Evolutionary conservation across 768 basidiomycete genomes (phyloP).

Genomic region (Mycena alexandri): DNA sequence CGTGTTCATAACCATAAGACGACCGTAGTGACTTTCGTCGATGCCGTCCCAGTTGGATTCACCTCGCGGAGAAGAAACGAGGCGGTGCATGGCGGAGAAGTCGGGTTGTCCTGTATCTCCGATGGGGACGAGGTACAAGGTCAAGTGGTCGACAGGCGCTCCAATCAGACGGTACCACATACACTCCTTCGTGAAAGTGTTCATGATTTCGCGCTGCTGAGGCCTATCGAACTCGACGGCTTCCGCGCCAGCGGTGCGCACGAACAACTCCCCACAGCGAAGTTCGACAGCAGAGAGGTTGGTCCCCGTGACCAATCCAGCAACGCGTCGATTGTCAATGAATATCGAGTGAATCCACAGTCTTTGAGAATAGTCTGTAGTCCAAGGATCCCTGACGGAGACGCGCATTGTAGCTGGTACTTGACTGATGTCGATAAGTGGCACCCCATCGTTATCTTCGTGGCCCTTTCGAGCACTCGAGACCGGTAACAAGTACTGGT

Average conservation of each 20-base stretch:
- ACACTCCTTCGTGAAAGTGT: slow-evolving; percentile 73
- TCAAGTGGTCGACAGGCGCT: slow-evolving; percentile 65
- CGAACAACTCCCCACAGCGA: slow-evolving; percentile 45
- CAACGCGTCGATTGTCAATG: slow-evolving; percentile 61
- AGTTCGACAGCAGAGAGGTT: slow-evolving; percentile 63
- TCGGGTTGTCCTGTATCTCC: slow-evolving; percentile 64
- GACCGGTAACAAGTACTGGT: slow-evolving; percentile 85
- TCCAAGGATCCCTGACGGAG: slow-evolving; percentile 76
- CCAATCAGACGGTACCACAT: slow-evolving; percentile 75
- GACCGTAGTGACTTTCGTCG: slow-evolving; percentile 60
- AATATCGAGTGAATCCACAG: slow-evolving; percentile 75
- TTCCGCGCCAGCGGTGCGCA: slow-evolving; percentile 51
- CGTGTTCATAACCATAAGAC: slow-evolving; percentile 66
- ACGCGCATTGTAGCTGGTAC: slow-evolving; percentile 71
- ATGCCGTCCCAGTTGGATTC: slow-evolving; percentile 67
- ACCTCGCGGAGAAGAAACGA: slow-evolving; percentile 65
- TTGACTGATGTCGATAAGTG: slow-evolving; percentile 56
- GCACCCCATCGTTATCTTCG: slow-evolving; percentile 66
- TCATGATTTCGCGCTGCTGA: slow-evolving; percentile 66
- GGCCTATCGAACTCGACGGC: slow-evolving; percentile 57
- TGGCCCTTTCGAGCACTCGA: slow-evolving; percentile 63
- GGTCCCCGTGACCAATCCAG: slow-evolving; percentile 79
- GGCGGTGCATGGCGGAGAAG: slow-evolving; percentile 64
- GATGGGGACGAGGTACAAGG: slow-evolving; percentile 78
- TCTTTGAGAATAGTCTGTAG: slow-evolving; percentile 54